Evolutionary conservation across 2,329 filamentous ascomycete genomes (phyloP), one percentile per base, ranked within the genome.

Genomic region (Alternaria brassicicola): DNA sequence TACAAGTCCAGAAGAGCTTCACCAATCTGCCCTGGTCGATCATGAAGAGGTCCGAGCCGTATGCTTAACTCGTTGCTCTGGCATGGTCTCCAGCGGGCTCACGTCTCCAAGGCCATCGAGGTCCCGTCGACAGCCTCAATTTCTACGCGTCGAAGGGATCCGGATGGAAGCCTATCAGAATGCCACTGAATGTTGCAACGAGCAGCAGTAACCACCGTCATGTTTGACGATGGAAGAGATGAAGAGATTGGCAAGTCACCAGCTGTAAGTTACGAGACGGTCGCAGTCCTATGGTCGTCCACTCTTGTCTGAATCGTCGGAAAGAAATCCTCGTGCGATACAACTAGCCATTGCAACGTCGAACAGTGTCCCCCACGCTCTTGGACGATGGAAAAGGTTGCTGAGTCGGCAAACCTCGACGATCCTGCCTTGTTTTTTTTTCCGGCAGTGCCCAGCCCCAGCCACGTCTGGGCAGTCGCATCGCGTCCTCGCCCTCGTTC

Each of bases 381-480:
- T 0, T 2, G 25, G 39, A 42, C 23, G 39, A 9, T 23, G 43
- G 1, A 19, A 5, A 8, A 41, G 19, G 13, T 19, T 51, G 46
- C 30, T 38, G 21, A n/a, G 35, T 21, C 42, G 36, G 21, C 42
- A 28, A 35, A 31, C 23, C 19, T 30, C 30, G 30, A 21, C 48
- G 48, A 51, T 51, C 23, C 51, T 49, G 55, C 46, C 52, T 31
- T 45, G 39, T 46, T 46, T 45, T 30, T 33, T 46, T 46, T 45
- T 30, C 31, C 21, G n/a, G 17, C 25, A 12, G 26, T 39, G 55
- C 55, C 43, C 38, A 58, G 55, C 50, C 50, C 41, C 42, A 47
- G 45, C 55, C 43, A 26, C 51, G 43, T 53, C 51, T 49, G 43
- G 51, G 36, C 51, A 17, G 43, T 55, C 38, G 55, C 28, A 50